Evolutionary conservation across 306 rosid species (phyloP).

Genomic region (Elaeagnus macrophylla): DNA sequence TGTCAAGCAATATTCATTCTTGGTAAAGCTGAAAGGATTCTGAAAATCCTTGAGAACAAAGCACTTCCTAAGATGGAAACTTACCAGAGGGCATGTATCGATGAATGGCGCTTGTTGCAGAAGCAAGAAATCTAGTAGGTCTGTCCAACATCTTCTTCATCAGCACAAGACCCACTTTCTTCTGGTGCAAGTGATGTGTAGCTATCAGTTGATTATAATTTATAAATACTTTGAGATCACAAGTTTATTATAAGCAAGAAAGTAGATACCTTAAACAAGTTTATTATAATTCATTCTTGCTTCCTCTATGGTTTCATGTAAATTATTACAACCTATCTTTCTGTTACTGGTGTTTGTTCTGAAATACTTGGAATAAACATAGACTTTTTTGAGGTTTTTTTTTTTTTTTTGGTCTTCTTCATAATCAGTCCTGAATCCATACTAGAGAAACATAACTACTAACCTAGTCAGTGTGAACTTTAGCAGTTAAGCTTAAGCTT

Average conservation of each 20-base stretch:
- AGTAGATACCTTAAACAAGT: background rate
- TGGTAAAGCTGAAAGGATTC: conserved; percentile 53
- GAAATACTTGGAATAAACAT: too few species aligned
- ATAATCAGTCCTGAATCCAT: too few species aligned
- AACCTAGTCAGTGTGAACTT: too few species aligned
- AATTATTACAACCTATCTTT: background rate
- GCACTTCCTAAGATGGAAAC: conserved; percentile 26
- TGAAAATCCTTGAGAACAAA: conserved; percentile 41
- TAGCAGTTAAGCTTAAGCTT: too few species aligned
- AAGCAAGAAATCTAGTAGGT: conserved; percentile 19
- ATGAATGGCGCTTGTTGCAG: conserved; percentile 58
- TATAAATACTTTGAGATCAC: background rate
- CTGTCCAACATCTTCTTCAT: conserved; percentile 16
- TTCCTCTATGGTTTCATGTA: background rate
- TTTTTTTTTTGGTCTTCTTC: too few species aligned
- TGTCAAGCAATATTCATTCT: conserved; percentile 48
- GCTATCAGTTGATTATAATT: conserved; percentile 26
- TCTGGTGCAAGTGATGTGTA: conserved; percentile 26
- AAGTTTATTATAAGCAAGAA: background rate
- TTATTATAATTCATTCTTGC: background rate
- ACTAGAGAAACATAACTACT: too few species aligned
- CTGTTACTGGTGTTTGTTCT: too few species aligned
- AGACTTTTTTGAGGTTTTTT: too few species aligned
- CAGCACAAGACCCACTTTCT: conserved; percentile 15
- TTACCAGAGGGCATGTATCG: conserved; percentile 31